Evolutionary conservation across 176 grass and related monocot genomes (phyloP), one percentile per base, ranked within the genome.

Genomic region (Bothriochloa decipiens): DNA sequence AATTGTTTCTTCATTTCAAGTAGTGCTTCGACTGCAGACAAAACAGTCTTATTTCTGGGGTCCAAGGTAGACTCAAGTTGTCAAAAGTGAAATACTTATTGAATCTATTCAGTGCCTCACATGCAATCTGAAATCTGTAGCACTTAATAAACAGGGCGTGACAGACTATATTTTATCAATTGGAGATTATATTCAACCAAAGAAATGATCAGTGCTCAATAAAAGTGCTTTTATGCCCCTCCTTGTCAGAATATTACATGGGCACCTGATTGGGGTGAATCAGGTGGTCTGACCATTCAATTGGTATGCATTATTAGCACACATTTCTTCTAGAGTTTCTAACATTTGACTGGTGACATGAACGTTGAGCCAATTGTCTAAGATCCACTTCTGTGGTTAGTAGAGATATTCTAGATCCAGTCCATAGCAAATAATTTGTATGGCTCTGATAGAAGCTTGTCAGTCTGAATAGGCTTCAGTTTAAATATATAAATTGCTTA

Each of bases 401-500:
- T 75, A 81, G 8, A 67, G 58, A 3, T n/a, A n/a, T n/a, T n/a
- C n/a, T n/a, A n/a, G 35, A 6, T 29, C 49, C 77, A 39, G 53
- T 82, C 65, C 72, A 57, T 22, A 74, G 32, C n/a, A 65, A 35
- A 55, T 57, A 67, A 75, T 75, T 33, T 32, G 16, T 35, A 28
- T 52, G 82, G n/a, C n/a, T 22, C 32, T 29, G 52, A 23, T 72
- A 23, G 15, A 23, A 43, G 35, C 14, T 23, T 42, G 42, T 26
- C 10, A 50, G 60, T 84, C 40, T 22, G 7, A 75, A 27, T 71
- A 75, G 15, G 53, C 72, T 64, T 66, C 1, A 11, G 55, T 58
- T 82, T 72, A 43, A 78, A 68, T 74, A 55, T 77, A 33, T 46
- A n/a, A 63, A 45, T 72, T 72, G 13, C 43, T 73, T 82, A 70